phyloP scores from a whole-genome alignment of 352 stramenopile genomes.

The Phytophthora pini region DNA sequence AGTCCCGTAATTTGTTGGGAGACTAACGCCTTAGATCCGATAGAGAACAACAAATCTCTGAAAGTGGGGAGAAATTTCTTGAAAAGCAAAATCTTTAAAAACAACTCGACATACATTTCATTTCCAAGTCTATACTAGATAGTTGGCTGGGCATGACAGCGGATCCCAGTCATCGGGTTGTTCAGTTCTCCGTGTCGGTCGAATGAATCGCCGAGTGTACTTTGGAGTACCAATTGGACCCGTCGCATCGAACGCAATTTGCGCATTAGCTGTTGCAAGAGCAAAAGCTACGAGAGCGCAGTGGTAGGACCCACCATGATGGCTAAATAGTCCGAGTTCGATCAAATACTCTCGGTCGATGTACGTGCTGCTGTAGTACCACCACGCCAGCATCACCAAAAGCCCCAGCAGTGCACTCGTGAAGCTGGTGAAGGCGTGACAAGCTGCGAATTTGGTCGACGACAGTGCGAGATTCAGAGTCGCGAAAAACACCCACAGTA shows the following conservation, averaged over 20 bases:
- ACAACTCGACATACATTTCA: background rate
- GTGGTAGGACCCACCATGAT: constrained; percentile 52
- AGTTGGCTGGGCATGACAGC: constrained; percentile 63
- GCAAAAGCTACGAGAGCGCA: constrained; percentile 35
- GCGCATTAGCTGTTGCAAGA: constrained; percentile 32
- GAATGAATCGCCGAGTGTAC: constrained; percentile 31
- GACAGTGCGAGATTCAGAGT: constrained; percentile 29
- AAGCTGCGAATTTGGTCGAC: constrained; percentile 16
- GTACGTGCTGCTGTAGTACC: constrained; percentile 58
- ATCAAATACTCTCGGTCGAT: constrained; percentile 47
- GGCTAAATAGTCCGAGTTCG: constrained; percentile 46
- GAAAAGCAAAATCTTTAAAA: no score
- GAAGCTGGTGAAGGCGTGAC: constrained; percentile 44
- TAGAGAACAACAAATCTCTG: no score
- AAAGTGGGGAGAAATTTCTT: no score
- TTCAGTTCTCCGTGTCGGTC: constrained; percentile 19
- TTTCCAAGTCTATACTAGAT: constrained; percentile 36
- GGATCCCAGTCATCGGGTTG: constrained; percentile 39
- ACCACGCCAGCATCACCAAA: constrained; percentile 56
- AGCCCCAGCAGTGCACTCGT: constrained; percentile 41
- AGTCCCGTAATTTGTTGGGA: no score
- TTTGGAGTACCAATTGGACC: constrained; percentile 22
- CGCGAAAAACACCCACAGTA: constrained; percentile 47
- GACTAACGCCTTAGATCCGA: no score
- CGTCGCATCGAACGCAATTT: constrained; percentile 34